Base-by-base conservation (phyloP, 1,284 basidiomycete genomes). In the Apiotrichum akiyoshidainum region DNA sequence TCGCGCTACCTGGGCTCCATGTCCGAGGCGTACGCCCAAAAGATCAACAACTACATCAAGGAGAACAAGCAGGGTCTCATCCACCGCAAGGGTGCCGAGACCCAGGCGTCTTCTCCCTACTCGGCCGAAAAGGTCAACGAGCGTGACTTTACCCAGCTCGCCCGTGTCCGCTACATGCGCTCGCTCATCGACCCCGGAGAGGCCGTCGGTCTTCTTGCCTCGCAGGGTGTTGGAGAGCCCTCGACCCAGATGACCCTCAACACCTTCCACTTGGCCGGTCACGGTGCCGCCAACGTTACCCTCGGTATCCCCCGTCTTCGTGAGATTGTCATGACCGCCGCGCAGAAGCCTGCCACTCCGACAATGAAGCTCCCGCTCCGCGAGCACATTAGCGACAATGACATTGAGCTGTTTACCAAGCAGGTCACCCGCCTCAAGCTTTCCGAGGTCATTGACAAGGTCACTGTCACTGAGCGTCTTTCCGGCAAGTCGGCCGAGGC, bases 191-290 rank as follows among this genome's bases (percentile, higher is more conserved):
- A 99, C 65, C 93, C 96, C 16, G 96, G 96, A 66, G 96, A 99
- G 79, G 93, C 95, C 11, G 96, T 99, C 51, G 96, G 96, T 56
- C 78, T 99, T 49, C 82, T 99, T 51, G 96, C 96, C n/a, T 95
- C 94, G 22, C 96, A 99, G 82, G 92, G 93, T 81, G 86, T 99
- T 49, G 96, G 96, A 60, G 96, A 99, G 78, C 96, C 96, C 5
- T 99, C 96, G 26, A 99, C 96, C 1, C 96, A 99, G 77, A 99
- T 99, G 96, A 99, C 96, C 34, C 81, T 99, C 66, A 99, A 99
- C 78, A 99, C 96, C 11, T 99, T 99, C 86, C 96, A 99, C 82
- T 97, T 99, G 76, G 93, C 93, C 65, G 92, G 95, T 68, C 96
- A 99, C 77, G 96, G 96, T 79, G 95, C 96, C 59, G 95, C 96